These are phyloP conservation scores for Pleurotus ostreatus DNA, from an alignment of 768 basidiomycete genomes.

Conservation along the genomic window DNA sequence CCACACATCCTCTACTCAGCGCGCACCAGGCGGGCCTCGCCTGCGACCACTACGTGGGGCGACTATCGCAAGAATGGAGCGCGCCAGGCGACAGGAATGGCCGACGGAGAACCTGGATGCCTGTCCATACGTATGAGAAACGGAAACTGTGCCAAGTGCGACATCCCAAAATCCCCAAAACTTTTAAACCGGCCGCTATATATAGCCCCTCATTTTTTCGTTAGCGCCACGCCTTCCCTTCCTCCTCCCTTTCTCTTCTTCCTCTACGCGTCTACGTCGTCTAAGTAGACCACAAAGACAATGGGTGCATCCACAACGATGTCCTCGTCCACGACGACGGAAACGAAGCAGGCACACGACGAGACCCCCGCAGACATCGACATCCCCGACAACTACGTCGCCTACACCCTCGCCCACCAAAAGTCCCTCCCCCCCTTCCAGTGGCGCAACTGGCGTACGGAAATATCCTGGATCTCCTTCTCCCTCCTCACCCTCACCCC, in stretches of 20 bases:
- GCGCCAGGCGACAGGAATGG: no score
- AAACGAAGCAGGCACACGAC: neutral
- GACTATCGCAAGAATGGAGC: no score
- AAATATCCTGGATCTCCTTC: slow-evolving; percentile 78
- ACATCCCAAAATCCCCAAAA: slow-evolving; percentile 3
- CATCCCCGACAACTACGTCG: slow-evolving; percentile 85
- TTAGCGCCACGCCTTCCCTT: neutral
- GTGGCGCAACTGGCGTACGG: slow-evolving; percentile 51
- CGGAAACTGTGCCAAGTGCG: no score
- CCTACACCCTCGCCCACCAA: slow-evolving; percentile 64
- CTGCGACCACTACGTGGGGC: no score
- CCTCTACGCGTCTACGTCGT: no score
- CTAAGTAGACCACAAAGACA: no score
- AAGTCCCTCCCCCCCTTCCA: slow-evolving; percentile 67
- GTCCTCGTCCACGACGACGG: neutral
- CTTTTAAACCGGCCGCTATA: neutral
- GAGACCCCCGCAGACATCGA: slow-evolving; percentile 37
- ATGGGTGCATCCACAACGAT: no score
- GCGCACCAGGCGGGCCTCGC: no score
- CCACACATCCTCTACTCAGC: no score
- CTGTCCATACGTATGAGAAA: no score
- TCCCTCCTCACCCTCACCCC: slow-evolving; percentile 74
- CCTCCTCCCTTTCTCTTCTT: neutral
- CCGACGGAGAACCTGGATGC: no score
- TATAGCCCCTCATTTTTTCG: neutral